A percentile compares a stretch with the other conserved stretches of the same genome.
Evolutionary conservation across 805 yeast species (phyloP).

Genomic region (Cyberlindnera petersonii): DNA sequence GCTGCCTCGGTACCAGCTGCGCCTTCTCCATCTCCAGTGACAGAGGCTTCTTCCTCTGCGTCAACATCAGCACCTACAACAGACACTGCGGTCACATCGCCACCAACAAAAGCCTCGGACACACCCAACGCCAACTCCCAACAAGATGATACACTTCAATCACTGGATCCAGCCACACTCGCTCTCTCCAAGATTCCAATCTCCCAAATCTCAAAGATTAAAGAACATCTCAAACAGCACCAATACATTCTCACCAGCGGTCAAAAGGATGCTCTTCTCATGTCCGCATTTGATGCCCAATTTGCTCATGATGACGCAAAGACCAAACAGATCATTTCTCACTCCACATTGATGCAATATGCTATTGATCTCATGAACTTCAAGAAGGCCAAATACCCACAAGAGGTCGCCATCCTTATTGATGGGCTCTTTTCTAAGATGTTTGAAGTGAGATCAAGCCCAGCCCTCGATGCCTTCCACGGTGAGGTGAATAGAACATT

Average conservation of each 20-base stretch:
- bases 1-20: conserved; percentile 1
- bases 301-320: conserved; percentile 51
- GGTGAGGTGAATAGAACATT: conserved; percentile 73
- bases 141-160: conserved; percentile 24
- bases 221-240: conserved; percentile 48
- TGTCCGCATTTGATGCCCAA: conserved; percentile 87
- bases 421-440: conserved; percentile 67
- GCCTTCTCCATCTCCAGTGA: too few species aligned
- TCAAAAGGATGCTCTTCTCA: conserved; percentile 87
- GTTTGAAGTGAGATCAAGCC: conserved; percentile 36
- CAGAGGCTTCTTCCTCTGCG: too few species aligned
- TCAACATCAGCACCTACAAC: too few species aligned
- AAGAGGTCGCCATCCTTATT: conserved; percentile 42
- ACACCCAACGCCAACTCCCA: conserved; percentile 4
- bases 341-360: conserved; percentile 77
- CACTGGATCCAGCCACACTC: conserved; percentile 19
- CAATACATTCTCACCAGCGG: conserved; percentile 70
- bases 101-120: neutral
- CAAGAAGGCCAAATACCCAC: conserved; percentile 32
- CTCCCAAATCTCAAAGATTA: conserved; percentile 45
- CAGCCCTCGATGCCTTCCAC: conserved; percentile 65
- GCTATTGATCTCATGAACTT: conserved; percentile 39
- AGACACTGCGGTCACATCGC: too few species aligned
- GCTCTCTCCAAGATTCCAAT: conserved; percentile 55
- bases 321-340: conserved; percentile 70